These are phyloP conservation scores for Fragaria iinumae DNA, from an alignment of 306 rosid genomes.

Conservation along the genomic window DNA sequence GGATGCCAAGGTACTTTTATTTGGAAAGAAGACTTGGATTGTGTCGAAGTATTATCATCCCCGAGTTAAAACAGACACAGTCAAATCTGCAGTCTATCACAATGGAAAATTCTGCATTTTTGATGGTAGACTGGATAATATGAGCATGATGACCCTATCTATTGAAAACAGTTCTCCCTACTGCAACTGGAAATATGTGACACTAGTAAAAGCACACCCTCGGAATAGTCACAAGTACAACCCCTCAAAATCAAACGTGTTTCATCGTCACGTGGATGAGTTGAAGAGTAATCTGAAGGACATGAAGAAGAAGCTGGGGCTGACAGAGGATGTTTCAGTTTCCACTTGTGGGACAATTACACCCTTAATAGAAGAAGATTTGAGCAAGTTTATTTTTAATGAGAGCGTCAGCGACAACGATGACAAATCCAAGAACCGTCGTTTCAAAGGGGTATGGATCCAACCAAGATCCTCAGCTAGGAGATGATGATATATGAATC, in stretches of 20 bases:
- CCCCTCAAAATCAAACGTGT: too few relatives aligned
- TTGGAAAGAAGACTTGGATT: neutral
- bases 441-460: neutral
- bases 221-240: too few relatives aligned
- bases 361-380: too few relatives aligned
- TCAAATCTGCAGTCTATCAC: slow-evolving; percentile 1
- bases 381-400: too few relatives aligned
- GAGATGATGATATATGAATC: too few relatives aligned
- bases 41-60: neutral
- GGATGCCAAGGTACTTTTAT: neutral
- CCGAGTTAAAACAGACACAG: neutral
- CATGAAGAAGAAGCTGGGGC: neutral
- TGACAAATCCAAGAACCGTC: neutral
- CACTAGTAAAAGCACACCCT: too few relatives aligned
- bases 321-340: neutral
- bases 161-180: neutral
- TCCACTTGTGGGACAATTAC: neutral
- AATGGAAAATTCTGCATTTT: neutral
- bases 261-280: too few relatives aligned
- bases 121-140: neutral
- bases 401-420: neutral
- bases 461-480: neutral
- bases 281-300: neutral
- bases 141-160: neutral
- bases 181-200: too few relatives aligned